These are phyloP conservation scores for Nidularia sp. DNA, from an alignment of 768 basidiomycete genomes.

Conservation along the genomic window DNA sequence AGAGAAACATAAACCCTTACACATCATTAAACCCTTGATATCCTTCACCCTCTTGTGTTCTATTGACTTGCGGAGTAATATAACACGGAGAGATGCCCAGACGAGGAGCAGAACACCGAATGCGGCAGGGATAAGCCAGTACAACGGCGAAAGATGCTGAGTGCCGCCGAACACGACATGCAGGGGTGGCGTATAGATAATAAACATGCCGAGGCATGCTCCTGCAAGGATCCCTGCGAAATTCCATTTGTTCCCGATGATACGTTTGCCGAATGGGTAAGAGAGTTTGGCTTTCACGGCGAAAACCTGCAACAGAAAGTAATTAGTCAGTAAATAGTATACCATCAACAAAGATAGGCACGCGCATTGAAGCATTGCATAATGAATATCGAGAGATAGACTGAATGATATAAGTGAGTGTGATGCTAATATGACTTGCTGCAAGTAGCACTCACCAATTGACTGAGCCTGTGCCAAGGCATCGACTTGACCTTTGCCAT, in stretches of 20 bases:
- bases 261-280: conserved; percentile 58
- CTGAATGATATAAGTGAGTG: conserved; percentile 13
- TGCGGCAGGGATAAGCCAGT: conserved; percentile 63
- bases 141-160: conserved; percentile 51
- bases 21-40: conserved; percentile 69
- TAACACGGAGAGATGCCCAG: conserved; percentile 57
- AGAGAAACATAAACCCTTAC: conserved; percentile 32
- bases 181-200: conserved; percentile 66
- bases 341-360: neutral
- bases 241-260: conserved; percentile 59
- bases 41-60: conserved; percentile 56
- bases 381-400: conserved; percentile 66
- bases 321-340: neutral
- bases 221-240: conserved; percentile 60
- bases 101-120: conserved; percentile 53
- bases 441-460: conserved; percentile 34
- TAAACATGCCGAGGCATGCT: conserved; percentile 61
- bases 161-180: conserved; percentile 68
- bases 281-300: conserved; percentile 63
- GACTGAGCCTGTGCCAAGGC: conserved; percentile 60
- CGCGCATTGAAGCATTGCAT: conserved; percentile 64
- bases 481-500: conserved; percentile 46
- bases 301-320: conserved; percentile 38
- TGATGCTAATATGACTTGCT: neutral
- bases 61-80: conserved; percentile 51